These are phyloP conservation scores for Arthonia radiata DNA, from an alignment of 495 filamentous ascomycete species.

Conservation along the genomic window DNA sequence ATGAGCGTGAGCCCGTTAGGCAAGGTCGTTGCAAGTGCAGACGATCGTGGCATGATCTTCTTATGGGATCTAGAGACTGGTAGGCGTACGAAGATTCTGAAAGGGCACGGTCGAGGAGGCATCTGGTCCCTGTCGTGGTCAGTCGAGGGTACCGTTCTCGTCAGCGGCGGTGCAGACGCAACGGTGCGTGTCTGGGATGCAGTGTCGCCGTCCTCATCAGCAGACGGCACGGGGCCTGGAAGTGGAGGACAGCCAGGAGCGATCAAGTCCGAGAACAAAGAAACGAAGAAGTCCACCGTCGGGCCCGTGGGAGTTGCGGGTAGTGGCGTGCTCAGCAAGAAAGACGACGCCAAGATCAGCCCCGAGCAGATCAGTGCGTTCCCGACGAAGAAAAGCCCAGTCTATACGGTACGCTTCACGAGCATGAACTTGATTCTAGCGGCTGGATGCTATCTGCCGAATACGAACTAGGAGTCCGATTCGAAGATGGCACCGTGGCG, in stretches of 20 bases:
- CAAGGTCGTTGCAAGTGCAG: conserved; percentile 67
- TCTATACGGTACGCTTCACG: conserved; percentile 83
- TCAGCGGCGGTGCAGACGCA: conserved; percentile 74
- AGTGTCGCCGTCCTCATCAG: conserved; percentile 6
- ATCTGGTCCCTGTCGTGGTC: conserved; percentile 84
- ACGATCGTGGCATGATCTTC: conserved; percentile 61
- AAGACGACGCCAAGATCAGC: conserved; percentile 77
- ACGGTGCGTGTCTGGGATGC: conserved; percentile 83
- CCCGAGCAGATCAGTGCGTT: conserved; percentile 85
- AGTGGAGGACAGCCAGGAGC: too few species aligned
- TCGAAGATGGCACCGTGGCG: too few species aligned
- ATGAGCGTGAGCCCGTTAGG: conserved; percentile 69
- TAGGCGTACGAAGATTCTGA: conserved; percentile 65
- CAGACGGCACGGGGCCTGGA: conserved; percentile 12
- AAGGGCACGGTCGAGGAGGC: conserved; percentile 79
- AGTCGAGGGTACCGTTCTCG: conserved; percentile 65
- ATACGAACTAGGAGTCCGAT: too few species aligned
- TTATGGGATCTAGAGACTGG: conserved; percentile 80
- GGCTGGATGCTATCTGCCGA: conserved; percentile 59
- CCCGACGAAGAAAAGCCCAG: conserved; percentile 82
- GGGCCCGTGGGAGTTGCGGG: conserved; percentile 9
- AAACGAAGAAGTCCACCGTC: too few species aligned
- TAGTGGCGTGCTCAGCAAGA: too few species aligned
- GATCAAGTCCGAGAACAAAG: too few species aligned
- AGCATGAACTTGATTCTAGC: conserved; percentile 79